phyloP scores from a whole-genome alignment of 169 alveolate genomes.

The Eimeria necatrix region DNA sequence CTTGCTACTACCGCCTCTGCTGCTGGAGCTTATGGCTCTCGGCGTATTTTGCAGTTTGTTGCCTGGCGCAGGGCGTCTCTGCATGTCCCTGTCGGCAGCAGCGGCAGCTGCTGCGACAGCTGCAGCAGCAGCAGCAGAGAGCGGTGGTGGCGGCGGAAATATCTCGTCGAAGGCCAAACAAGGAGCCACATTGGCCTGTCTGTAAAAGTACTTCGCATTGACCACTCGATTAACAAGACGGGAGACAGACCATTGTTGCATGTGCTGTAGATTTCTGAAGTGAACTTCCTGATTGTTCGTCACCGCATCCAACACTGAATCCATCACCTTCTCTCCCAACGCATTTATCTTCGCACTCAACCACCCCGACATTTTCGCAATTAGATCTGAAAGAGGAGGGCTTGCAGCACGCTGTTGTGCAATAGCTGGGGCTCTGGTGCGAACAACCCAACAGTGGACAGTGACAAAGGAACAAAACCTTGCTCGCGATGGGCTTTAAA shows the following conservation, averaged over 20 bases:
- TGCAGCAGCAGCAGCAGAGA: constrained; percentile 23
- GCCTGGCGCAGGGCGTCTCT: neutral
- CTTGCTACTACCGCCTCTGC: constrained; percentile 33
- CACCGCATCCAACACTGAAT: constrained; percentile 73
- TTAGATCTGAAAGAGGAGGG: too few relatives aligned
- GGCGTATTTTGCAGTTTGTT: neutral
- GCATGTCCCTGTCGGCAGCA: neutral
- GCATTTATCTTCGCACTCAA: constrained; percentile 65
- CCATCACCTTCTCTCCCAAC: constrained; percentile 77
- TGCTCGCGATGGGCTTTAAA: too few relatives aligned
- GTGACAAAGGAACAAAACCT: too few relatives aligned
- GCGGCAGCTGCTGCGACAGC: neutral
- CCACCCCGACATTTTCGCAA: constrained; percentile 63
- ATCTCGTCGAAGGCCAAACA: constrained; percentile 45
- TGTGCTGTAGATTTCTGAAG: constrained; percentile 46
- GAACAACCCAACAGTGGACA: too few relatives aligned
- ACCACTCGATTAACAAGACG: constrained; percentile 70
- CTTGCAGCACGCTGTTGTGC: too few relatives aligned
- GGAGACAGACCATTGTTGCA: constrained; percentile 71
- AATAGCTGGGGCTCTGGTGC: too few relatives aligned
- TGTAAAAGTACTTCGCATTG: constrained; percentile 73
- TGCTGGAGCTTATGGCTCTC: neutral
- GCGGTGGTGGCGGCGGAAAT: constrained; percentile 34
- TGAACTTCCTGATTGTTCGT: constrained; percentile 47
- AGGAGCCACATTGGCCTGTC: constrained; percentile 62